phyloP scores from a whole-genome alignment of 2,329 filamentous ascomycete genomes.

The Penicillium griseofulvum region DNA sequence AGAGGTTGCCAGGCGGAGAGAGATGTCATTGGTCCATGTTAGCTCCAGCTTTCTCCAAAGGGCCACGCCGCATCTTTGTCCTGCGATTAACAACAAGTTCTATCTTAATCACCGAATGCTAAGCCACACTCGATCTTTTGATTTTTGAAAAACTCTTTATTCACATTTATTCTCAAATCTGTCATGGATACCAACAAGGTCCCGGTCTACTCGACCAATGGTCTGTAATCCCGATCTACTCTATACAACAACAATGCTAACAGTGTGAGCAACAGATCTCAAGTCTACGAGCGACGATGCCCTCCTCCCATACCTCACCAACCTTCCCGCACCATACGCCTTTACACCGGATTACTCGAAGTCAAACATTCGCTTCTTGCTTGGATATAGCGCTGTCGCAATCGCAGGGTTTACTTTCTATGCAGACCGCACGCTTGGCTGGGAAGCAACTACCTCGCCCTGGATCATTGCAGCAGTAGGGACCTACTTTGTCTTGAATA shows the following conservation, averaged over 20 bases:
- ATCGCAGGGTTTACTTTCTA: constrained; percentile 81
- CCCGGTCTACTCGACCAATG: constrained; percentile 46
- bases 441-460: constrained; percentile 72
- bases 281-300: constrained; percentile 97
- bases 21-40: constrained; percentile 23
- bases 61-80: constrained; percentile 37
- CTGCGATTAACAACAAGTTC: constrained; percentile 15
- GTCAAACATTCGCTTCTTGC: constrained; percentile 74
- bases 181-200: constrained; percentile 37
- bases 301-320: constrained; percentile 88
- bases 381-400: constrained; percentile 79
- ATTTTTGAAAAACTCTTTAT: background rate
- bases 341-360: constrained; percentile 81
- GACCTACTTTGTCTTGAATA: constrained; percentile 76
- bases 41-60: constrained; percentile 31
- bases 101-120: background rate
- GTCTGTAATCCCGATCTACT: constrained; percentile 30
- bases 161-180: background rate
- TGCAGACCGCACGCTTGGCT: constrained; percentile 89
- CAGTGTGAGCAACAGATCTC: constrained; percentile 61
- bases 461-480: constrained; percentile 78
- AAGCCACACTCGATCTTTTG: background rate
- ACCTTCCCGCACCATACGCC: constrained; percentile 58
- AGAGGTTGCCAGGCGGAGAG: constrained; percentile 17
- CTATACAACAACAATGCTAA: constrained; percentile 7